Base-by-base conservation (phyloP, 805 yeast species). In the Schizosaccharomyces osmophilus region DNA sequence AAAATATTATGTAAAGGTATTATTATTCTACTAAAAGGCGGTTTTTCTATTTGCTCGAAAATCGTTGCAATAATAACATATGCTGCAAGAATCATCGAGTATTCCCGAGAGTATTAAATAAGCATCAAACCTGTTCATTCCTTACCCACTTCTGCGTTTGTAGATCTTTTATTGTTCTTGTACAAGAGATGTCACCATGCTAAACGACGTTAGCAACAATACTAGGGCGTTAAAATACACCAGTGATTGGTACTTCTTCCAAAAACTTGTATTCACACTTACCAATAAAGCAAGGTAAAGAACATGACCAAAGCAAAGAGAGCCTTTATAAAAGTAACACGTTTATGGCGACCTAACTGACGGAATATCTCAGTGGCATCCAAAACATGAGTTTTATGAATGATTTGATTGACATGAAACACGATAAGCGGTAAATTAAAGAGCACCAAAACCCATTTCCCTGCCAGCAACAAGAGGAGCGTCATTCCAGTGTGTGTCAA, bases 361-460 rank as follows among this genome's bases (percentile, higher is more conserved):
- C 97, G 82, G 75, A 93, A 93, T 69, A 90, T 93, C 73, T 90
- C 97, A 55, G 98, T 90, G 63, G 97, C 97, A 73, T 93, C 98
- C 72, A 89, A 81, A 65, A 86, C 75, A 71, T 90, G 89, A 71
- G 83, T 82, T 73, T 87, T 87, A 68, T 80, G 81, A 72, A 83
- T 73, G 69, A 87, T 62, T 63, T 86, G 86, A 76, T 84, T 83
- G 63, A 76, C 82, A 71, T 93, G 93, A 78, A 78, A 93, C 36
- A 88, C 93, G 62, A 86, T 73, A 64, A 93, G 76, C 59, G 97
- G 97, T 66, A 82, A 74, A 73, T 87, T 87, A 69, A 93, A 72
- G 68, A 89, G 73, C 72, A 90, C 83, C 26, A 87, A 82, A 71
- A 87, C 81, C 97, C 97, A 89, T 75, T 85, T 87, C 26, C 97